Percentiles rank a stretch among this genome's conserved stretches.
phyloP scores from a whole-genome alignment of 169 alveolate genomes.

The Besnoitia besnoiti region DNA sequence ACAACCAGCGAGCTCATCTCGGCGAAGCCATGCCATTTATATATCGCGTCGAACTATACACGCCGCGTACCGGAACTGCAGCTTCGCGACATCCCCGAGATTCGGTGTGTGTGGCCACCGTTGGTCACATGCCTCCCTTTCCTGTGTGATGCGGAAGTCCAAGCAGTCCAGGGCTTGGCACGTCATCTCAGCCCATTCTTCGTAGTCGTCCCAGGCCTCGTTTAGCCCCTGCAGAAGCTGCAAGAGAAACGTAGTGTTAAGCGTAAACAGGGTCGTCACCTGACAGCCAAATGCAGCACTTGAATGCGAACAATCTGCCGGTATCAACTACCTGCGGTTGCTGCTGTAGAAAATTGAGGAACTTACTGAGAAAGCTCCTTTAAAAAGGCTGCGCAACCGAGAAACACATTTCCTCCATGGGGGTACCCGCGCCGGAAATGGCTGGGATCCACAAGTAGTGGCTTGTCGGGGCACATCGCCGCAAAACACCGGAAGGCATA shows the following conservation, averaged over 20 bases:
- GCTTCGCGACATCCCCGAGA: constrained; percentile 13
- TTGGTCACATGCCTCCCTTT: constrained; percentile 30
- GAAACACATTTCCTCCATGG: constrained; percentile 19
- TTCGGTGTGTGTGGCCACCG: constrained; percentile 34
- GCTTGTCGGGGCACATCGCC: background rate
- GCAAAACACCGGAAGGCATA: constrained; percentile 26
- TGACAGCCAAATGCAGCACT: too few species aligned
- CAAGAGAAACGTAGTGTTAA: too few species aligned
- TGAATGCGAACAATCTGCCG: too few species aligned
- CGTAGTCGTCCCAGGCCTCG: constrained; percentile 39
- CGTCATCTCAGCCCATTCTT: constrained; percentile 38
- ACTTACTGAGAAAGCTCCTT: background rate
- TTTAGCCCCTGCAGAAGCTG: background rate
- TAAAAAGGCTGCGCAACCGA: background rate
- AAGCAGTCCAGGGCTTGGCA: constrained; percentile 28
- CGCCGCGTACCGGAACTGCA: constrained; percentile 6
- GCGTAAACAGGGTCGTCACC: too few species aligned
- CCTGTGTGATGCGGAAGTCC: constrained; percentile 40
- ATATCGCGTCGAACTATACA: too few species aligned
- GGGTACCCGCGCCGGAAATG: background rate
- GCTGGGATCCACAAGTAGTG: too few species aligned
- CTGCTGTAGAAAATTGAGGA: background rate
- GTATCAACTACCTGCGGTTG: too few species aligned
- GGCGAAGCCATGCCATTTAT: too few species aligned
- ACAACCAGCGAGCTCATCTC: too few species aligned